phyloP scores from a whole-genome alignment of 2,329 filamentous ascomycete species.

The Ophiostoma sp. region DNA sequence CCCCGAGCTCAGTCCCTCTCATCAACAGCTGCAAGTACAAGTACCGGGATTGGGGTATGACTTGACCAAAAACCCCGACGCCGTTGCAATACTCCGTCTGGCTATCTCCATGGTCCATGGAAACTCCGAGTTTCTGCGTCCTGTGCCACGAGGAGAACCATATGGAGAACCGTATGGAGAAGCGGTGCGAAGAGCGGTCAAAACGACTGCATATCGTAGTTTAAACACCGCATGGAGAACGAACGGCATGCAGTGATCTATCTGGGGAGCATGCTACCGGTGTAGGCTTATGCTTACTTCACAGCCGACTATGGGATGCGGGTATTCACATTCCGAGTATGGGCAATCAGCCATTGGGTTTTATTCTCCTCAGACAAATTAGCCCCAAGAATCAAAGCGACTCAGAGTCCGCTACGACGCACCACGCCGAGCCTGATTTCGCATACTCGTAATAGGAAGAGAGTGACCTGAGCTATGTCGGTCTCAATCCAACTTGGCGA shows the following conservation, averaged over 20 bases:
- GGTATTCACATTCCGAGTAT: constrained; percentile 3
- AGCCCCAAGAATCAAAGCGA: background rate
- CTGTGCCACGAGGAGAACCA: background rate
- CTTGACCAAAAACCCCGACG: background rate
- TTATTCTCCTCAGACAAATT: background rate
- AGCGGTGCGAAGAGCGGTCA: no score
- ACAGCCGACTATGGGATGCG: background rate
- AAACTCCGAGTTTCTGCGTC: background rate
- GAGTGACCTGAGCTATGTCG: no score
- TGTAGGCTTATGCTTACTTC: no score
- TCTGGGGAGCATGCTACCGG: no score
- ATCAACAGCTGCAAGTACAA: background rate
- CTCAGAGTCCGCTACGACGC: background rate
- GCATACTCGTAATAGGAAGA: background rate
- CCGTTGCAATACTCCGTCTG: background rate
- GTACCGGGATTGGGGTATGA: background rate
- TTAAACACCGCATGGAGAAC: background rate
- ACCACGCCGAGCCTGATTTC: background rate
- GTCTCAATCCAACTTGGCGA: no score
- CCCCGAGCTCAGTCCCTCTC: background rate
- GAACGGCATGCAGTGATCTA: background rate
- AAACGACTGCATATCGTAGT: no score
- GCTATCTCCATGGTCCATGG: constrained; percentile 2
- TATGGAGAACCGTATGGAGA: no score
- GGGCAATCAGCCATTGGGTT: background rate